These are phyloP conservation scores for Trichoderma citrinoviride DNA, from an alignment of 2,329 filamentous ascomycete genomes.

Conservation along the genomic window DNA sequence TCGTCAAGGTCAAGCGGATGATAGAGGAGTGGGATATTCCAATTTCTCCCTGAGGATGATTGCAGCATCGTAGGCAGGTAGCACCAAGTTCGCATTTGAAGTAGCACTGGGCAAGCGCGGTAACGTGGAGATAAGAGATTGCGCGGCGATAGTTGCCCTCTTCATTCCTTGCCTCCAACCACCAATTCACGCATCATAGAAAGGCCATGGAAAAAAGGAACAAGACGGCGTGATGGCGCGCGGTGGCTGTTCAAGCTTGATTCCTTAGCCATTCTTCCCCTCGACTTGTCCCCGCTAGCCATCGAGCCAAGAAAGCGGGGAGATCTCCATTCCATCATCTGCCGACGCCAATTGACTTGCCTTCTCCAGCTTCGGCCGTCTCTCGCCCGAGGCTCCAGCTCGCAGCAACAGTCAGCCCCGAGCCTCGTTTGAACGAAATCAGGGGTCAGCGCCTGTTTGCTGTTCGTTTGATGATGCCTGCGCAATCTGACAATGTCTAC, in stretches of 20 bases:
- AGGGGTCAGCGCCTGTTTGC: neutral
- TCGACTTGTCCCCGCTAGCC: neutral
- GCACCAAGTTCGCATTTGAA: too few relatives aligned
- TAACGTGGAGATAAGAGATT: too few relatives aligned
- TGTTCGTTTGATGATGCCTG: neutral
- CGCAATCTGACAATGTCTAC: neutral
- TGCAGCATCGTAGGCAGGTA: too few relatives aligned
- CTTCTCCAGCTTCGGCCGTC: neutral
- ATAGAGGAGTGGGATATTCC: too few relatives aligned
- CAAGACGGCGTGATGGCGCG: neutral
- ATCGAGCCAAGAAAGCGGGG: neutral
- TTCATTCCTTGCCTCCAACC: too few relatives aligned
- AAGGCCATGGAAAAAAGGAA: neutral
- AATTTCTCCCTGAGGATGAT: too few relatives aligned
- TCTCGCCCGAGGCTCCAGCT: neutral
- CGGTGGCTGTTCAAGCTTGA: neutral
- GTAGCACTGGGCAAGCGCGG: too few relatives aligned
- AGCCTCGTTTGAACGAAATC: neutral
- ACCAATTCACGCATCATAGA: too few relatives aligned
- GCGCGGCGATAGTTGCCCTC: too few relatives aligned
- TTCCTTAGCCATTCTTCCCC: neutral
- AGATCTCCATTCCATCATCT: slow-evolving; percentile 13
- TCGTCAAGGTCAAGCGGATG: too few relatives aligned
- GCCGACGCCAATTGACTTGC: neutral
- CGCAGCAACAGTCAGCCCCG: neutral